Evolutionary conservation across 176 grass and related monocot genomes (phyloP), one percentile per base, ranked within the genome.

Genomic region (Tillandsia leiboldiana): DNA sequence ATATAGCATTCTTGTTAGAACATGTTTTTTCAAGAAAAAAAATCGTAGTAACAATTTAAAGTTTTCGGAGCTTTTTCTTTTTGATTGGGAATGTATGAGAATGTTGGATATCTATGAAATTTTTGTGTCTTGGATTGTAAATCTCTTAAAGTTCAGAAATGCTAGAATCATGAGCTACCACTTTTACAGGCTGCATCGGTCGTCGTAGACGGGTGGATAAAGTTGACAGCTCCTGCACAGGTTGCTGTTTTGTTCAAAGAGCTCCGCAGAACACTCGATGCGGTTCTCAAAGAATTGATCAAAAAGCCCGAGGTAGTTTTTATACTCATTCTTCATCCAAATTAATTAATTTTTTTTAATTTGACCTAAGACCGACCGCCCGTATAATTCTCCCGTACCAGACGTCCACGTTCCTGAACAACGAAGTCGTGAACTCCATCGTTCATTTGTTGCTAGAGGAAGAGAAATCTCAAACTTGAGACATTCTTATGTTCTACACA

Each of bases 381-480:
- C 33, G 0, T 42, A 42, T 42, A 42, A 50, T 33, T 29, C 26
- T 59, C 50, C 84, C 12, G 64, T 90, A 75, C 69, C 89, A 97
- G 93, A 87, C 78, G 79, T 81, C 76, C 79, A 87, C 81, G 69
- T 90, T 85, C 74, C 75, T 53, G 26, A 77, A 97, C 74, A 87
- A 92, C 77, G 86, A 87, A 91, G 89, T 97, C 67, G 84, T 97
- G 14, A 92, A 77, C 66, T 97, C 89, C 58, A 92, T 97, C 62
- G 81, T 97, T 79, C 84, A 97, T 75, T 85, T 97, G 79, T 58
- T 97, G 52, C 75, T 92, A 74, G 93, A 90, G 82, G 93, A 97
- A 92, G 86, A 92, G n/a, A 92, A 87, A 72, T 75, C 74, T 56
- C 83, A 81, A 87, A 15, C 33, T 67, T 63, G 14, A 77, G 80